These are phyloP conservation scores for Bocquillonia castaneifolia DNA, from an alignment of 441 rosid genomes.

Conservation along the genomic window DNA sequence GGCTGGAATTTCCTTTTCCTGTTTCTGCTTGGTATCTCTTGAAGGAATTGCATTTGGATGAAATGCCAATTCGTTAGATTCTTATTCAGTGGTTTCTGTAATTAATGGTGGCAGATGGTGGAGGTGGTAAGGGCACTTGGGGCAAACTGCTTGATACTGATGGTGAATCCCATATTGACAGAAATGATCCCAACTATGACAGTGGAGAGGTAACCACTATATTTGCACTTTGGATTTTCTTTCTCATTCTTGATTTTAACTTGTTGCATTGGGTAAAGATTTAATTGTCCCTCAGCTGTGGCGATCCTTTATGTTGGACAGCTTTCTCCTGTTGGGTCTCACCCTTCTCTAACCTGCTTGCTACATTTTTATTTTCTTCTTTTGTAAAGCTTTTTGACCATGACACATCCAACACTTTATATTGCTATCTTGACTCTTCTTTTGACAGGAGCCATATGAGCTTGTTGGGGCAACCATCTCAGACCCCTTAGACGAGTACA, in stretches of 20 bases:
- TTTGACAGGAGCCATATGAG: slow-evolving; percentile 73
- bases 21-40: not conserved
- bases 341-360: not conserved
- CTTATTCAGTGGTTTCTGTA: slow-evolving; percentile 16
- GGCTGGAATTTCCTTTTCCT: not conserved
- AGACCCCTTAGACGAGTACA: slow-evolving; percentile 92
- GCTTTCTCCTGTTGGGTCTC: not conserved
- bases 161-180: slow-evolving; percentile 57
- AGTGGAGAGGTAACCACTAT: slow-evolving; percentile 73
- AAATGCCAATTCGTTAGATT: not conserved
- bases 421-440: not conserved
- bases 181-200: slow-evolving; percentile 92
- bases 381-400: not conserved
- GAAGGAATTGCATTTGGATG: not conserved
- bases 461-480: slow-evolving; percentile 81
- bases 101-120: slow-evolving; percentile 59
- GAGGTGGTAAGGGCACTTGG: slow-evolving; percentile 94
- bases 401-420: not conserved
- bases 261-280: not conserved
- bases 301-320: not conserved
- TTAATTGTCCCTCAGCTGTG: not conserved
- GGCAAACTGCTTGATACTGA: slow-evolving; percentile 88
- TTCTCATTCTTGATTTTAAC: not conserved
- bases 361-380: not conserved
- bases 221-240: slow-evolving; percentile 10